These are phyloP conservation scores for Spathaspora sp. DNA, from an alignment of 1,139 yeast genomes.

Conservation along the genomic window DNA sequence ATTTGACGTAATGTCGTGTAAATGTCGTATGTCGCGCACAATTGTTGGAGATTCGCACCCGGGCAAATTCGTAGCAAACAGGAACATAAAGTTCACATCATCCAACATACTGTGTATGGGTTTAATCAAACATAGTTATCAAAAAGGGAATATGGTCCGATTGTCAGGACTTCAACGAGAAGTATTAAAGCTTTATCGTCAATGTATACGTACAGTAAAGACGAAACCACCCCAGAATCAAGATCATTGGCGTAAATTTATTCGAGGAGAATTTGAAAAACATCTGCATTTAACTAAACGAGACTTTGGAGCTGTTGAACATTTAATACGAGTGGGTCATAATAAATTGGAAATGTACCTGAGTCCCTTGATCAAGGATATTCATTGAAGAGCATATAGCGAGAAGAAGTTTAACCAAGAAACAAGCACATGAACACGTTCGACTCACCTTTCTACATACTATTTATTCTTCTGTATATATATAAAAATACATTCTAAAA, in stretches of 20 bases:
- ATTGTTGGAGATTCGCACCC: neutral
- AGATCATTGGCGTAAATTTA: constrained; percentile 45
- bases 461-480: neutral
- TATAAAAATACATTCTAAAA: too few species aligned
- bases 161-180: constrained; percentile 64
- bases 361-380: constrained; percentile 64
- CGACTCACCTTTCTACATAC: neutral
- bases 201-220: constrained; percentile 52
- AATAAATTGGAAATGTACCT: constrained; percentile 73
- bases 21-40: neutral
- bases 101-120: neutral
- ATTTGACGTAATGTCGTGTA: neutral
- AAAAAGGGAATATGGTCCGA: constrained; percentile 28
- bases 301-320: constrained; percentile 86
- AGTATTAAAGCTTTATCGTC: constrained; percentile 62
- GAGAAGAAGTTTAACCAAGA: too few species aligned
- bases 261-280: constrained; percentile 63
- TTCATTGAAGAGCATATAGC: constrained; percentile 18
- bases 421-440: neutral
- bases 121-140: neutral
- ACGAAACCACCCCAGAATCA: constrained; percentile 53
- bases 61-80: neutral
- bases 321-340: constrained; percentile 74
- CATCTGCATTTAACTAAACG: constrained; percentile 62
- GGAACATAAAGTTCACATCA: neutral